Percentiles rank a stretch among this genome's conserved stretches.
Evolutionary conservation across 2,329 filamentous ascomycete genomes (phyloP).

Genomic region (Chaetomium olivaceum): DNA sequence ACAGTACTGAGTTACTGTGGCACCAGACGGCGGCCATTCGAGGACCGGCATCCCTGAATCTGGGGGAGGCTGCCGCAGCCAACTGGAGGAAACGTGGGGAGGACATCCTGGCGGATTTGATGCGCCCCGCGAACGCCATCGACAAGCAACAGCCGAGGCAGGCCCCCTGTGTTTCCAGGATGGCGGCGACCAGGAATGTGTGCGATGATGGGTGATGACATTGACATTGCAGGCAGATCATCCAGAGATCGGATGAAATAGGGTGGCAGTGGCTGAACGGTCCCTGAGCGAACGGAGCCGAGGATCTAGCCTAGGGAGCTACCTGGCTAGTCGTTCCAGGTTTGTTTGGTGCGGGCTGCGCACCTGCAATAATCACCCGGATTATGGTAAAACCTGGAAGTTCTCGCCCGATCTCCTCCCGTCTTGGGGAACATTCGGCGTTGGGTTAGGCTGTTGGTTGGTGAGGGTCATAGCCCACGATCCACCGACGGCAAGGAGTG

Average conservation of each 20-base stretch:
- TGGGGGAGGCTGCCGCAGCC: slow-evolving; percentile 7
- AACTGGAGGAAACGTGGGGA: slow-evolving; percentile 14
- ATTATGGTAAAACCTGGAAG: not conserved
- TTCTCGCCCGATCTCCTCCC: not conserved
- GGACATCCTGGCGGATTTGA: slow-evolving; percentile 4
- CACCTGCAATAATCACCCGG: not conserved
- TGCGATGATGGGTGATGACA: not conserved
- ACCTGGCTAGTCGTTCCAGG: not conserved
- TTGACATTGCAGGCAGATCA: not conserved
- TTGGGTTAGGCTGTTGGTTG: not conserved
- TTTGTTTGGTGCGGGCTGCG: not conserved
- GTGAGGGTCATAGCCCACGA: not conserved
- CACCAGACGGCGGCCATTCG: slow-evolving; percentile 6
- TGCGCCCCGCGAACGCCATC: slow-evolving; percentile 5
- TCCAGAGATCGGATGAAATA: not conserved
- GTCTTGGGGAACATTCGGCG: not conserved
- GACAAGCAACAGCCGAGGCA: not conserved
- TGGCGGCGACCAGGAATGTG: not conserved
- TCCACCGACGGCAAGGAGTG: not conserved
- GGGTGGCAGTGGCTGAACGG: not conserved
- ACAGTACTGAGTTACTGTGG: not conserved
- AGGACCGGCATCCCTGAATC: slow-evolving; percentile 11
- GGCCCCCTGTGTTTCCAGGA: not conserved
- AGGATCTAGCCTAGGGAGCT: no score
- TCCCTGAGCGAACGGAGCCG: not conserved